Evolutionary conservation across 129 eudicot species (phyloP), one percentile per base, ranked within the genome.

Genomic region (Lactuca sativa): DNA sequence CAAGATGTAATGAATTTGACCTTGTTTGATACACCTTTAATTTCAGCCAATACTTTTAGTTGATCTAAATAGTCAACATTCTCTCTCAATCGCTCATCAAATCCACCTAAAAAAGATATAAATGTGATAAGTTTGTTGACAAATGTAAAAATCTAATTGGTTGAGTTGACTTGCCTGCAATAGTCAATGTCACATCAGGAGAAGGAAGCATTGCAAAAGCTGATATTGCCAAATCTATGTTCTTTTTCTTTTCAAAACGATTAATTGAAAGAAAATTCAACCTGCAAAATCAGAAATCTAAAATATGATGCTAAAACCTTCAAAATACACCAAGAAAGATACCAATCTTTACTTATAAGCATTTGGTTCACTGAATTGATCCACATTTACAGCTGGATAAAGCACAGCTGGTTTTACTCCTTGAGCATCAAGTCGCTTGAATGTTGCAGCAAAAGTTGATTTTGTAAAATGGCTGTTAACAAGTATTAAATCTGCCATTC

Each of bases 391-490:
- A 7, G 99, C 99, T 40, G 99, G 99, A 65, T 93, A 93, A 34
- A 93, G 92, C 64, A 93, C 97, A 37, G 88, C 88, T 32, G 99
- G 99, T 69, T 82, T 86, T 64, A 90, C 77, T 63, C 95, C 99
- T 49, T 75, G 73, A 36, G 84, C 74, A 82, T 90, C 78, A 64
- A 93, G 91, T 73, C 71, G 63, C 83, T 90, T 85, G 77, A 93
- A 93, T 4, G 95, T 93, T 72, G 76, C 80, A 51, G 97, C 95
- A 81, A 93, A 93, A 60, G 93, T 87, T 43, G 95, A 82, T 67
- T 97, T 97, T 41, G 99, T 93, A 69, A 93, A 93, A 67, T 85
- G 85, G 83, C 99, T 93, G 79, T 93, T 93, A 48, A 93, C 97
- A 47, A 93, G 82, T 82, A 90, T 82, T 44, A 87, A 65, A 80